Base-by-base conservation (phyloP, 192 early-diverging fungal species). In the Linnemannia schmuckeri region DNA sequence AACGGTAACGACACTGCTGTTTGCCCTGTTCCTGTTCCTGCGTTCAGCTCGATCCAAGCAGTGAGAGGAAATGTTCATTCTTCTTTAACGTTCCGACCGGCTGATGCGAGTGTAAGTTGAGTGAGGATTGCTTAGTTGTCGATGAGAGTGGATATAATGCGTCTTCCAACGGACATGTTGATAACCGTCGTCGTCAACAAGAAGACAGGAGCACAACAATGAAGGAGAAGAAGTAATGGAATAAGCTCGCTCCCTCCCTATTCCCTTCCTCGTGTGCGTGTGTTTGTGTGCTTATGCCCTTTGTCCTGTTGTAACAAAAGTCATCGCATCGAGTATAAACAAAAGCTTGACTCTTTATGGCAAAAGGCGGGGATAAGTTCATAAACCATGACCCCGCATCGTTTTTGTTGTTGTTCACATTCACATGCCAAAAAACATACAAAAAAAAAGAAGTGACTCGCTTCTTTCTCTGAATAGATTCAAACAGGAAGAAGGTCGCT, bases 371-470 rank as follows among this genome's bases (percentile, higher is more conserved):
- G 61, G 61, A 33, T 30, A 66, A 12, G 9, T 27, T 27, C 12
- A 12, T 12, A 33, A 33, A 66, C 61, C 61, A 66, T 66, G 61
- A 33, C 61, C 61, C 27, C 61, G 61, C 30, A 66, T 66, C 61
- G n/a, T 33, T 30, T 33, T 33, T 66, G 4, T 15, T 33, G 1
- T 63, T 15, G 10, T 27, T 12, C 55, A 66, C 3, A 66, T 66
- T 66, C 61, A 66, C 61, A 66, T 66, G 61, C 61, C 61, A 66
- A 66, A 27, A 54, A 54, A n/a, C n/a, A n/a, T n/a, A n/a, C n/a
- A 1, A 54, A 18, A 47, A 1, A 47, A 47, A 13, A 47, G 5
- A 57, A 0, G 61, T 66, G 61, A 66, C 61, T 66, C 61, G 61
- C 12, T 66, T 66, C 4, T 66, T 7, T 6, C 20, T 52, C 49